Conservation (phyloP, 345 rosid genomes). For the Corchorus olitorius region DNA sequence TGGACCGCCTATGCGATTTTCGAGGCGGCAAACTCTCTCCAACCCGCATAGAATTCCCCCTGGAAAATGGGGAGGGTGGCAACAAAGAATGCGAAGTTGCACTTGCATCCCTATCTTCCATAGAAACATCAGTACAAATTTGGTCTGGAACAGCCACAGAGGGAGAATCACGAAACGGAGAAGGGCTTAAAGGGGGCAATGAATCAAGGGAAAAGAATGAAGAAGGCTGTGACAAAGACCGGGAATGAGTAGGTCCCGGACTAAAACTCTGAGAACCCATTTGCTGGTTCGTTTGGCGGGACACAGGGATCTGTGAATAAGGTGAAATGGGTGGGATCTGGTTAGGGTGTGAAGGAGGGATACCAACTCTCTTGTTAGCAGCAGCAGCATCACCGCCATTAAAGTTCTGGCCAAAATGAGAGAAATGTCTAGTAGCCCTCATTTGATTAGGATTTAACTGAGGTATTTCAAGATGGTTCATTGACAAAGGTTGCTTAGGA, state of each 20-base stretch:
- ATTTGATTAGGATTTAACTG: constrained; percentile 53
- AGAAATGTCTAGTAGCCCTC: constrained; percentile 45
- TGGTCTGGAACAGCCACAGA: constrained; percentile 44
- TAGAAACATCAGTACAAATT: constrained; percentile 51
- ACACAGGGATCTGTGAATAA: constrained; percentile 76
- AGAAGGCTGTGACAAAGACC: constrained; percentile 84
- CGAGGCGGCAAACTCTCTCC: constrained; percentile 80
- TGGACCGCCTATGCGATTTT: constrained; percentile 84
- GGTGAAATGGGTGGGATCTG: constrained; percentile 90
- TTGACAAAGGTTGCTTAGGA: constrained; percentile 46
- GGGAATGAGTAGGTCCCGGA: constrained; percentile 61
- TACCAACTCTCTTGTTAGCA: constrained; percentile 57
- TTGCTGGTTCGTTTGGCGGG: constrained; percentile 56
- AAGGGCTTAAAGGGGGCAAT: constrained; percentile 78
- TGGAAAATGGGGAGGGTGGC: constrained; percentile 70
- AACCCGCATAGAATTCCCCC: constrained; percentile 43
- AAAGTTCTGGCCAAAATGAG: constrained; percentile 54
- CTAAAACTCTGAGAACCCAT: constrained; percentile 49
- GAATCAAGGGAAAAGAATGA: constrained; percentile 80
- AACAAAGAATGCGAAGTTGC: constrained; percentile 50
- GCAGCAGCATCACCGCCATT: constrained; percentile 27
- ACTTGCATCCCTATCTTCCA: constrained; percentile 66
- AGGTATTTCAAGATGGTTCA: constrained; percentile 57
- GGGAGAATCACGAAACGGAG: constrained; percentile 58
- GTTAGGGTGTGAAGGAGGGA: constrained; percentile 88